Base-by-base conservation (phyloP, 495 filamentous ascomycete genomes). In the Bryoglossum gracile region DNA sequence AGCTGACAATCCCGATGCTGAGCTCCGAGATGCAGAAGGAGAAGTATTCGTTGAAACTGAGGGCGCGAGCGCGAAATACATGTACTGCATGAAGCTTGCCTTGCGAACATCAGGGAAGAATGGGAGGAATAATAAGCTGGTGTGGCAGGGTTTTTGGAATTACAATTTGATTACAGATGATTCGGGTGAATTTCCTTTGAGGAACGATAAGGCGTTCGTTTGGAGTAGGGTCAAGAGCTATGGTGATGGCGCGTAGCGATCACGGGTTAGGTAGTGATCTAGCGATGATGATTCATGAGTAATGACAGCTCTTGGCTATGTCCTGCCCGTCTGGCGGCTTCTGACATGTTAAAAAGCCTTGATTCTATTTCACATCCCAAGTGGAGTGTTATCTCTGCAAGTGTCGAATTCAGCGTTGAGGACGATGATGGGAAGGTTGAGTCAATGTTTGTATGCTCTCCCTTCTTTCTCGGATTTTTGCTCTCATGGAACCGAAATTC, bases 81-180 rank as follows among this genome's bases (percentile, higher is more conserved):
- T 83, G 22, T 95, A 89, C 62, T 73, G 83, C 23, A 79, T 96
- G 73, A 80, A 86, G 40, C 58, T 98, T 14, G 65, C 77, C 17
- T 64, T 97, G 9, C 74, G 75, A 21, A 74, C 71, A 30, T 73
- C 78, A 0, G 75, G 83, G 0, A 68, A 65, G 13, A 62, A 65
- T 3, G 62, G 71, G 16, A 75, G 75, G 55, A 92, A 90, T 49
- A 94, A 87, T 39, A 95, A 91, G 67, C 62, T 99, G 26, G 66
- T 67, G 0, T 97, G 94, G 94, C 83, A 83, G 62, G 86, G 87
- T 0, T 95, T 84, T 65, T 95, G 87, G 84, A 89, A 82, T 65
- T 94, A 92, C 56, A 94, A 95, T 59, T 74, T 73, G 57, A 66
- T 94, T 55, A 91, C 89, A 16, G 89, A 91, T 60, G 90, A 95